Evolutionary conservation across 1,284 basidiomycete genomes (phyloP).

Genomic region (Cystobasidium pallidum): DNA sequence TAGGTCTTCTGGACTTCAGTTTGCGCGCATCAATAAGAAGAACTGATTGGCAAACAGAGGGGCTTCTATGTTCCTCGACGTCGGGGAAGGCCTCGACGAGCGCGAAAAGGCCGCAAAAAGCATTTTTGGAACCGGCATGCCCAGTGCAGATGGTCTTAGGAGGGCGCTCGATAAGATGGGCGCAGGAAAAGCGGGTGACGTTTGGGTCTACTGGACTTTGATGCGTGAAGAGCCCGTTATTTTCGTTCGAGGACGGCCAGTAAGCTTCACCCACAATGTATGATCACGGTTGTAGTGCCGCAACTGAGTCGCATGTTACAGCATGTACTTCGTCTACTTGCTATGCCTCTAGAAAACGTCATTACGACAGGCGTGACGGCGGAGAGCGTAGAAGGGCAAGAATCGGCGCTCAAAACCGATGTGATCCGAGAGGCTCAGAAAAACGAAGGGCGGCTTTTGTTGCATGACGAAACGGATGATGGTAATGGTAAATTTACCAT

Average conservation of each 20-base stretch:
- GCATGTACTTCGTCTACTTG: constrained; percentile 78
- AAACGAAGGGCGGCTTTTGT: constrained; percentile 77
- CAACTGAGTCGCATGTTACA: not conserved
- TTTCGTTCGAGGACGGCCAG: constrained; percentile 65
- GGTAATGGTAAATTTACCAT: constrained; percentile 78
- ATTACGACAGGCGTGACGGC: constrained; percentile 76
- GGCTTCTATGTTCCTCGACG: constrained; percentile 28
- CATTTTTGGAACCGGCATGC: constrained; percentile 91
- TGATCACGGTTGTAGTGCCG: not conserved
- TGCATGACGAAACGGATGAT: constrained; percentile 94
- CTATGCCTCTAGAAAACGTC: constrained; percentile 87
- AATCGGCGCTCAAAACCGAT: constrained; percentile 84
- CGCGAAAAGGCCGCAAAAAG: constrained; percentile 59
- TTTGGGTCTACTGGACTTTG: constrained; percentile 85
- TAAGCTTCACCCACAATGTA: constrained; percentile 18
- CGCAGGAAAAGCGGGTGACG: constrained; percentile 71
- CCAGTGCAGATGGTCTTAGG: constrained; percentile 79
- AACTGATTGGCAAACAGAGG: not conserved
- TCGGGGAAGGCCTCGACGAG: constrained; percentile 39
- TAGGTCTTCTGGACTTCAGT: constrained; percentile 53
- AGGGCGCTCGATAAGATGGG: constrained; percentile 79
- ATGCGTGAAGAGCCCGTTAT: constrained; percentile 94
- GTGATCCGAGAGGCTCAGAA: constrained; percentile 76
- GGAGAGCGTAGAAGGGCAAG: constrained; percentile 90
- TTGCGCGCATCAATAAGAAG: too few species aligned